Evolutionary conservation across 345 rosid genomes (phyloP).

Genomic region (Nephelium lappaceum): DNA sequence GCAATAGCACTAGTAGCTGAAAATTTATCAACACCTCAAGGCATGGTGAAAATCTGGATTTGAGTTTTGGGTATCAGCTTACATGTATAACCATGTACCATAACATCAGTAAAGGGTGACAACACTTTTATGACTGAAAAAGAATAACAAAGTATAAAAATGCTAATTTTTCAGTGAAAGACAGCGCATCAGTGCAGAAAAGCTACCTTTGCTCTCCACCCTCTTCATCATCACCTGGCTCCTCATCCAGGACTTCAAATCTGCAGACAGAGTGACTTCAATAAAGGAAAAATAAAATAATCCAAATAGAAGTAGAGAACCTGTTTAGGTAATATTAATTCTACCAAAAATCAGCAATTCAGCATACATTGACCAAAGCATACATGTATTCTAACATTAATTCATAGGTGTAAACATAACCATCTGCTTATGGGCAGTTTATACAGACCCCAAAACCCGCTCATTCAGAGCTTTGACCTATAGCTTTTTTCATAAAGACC

Average conservation of each 20-base stretch:
- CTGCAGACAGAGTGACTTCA: conserved; percentile 39
- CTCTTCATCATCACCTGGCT: conserved; percentile 96
- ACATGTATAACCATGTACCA: not conserved
- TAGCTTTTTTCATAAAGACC: not conserved
- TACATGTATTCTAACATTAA: not conserved
- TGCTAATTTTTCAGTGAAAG: not conserved
- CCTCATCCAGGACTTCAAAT: conserved; percentile 93
- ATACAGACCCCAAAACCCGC: not conserved
- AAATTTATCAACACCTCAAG: not conserved
- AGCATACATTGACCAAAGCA: not conserved
- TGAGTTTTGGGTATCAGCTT: not conserved
- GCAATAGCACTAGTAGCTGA: not conserved
- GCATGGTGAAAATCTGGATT: not conserved
- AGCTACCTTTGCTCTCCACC: conserved; percentile 73
- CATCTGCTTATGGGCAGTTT: not conserved
- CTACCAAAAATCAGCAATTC: not conserved
- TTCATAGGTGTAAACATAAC: not conserved
- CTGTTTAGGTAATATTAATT: not conserved
- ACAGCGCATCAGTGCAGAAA: conserved; percentile 3
- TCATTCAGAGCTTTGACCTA: not conserved
- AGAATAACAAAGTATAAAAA: not conserved
- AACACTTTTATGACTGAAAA: not conserved
- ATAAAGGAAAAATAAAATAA: conserved; percentile 3
- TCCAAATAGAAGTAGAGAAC: not conserved
- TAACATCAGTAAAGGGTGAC: not conserved